Conservation (phyloP, 768 basidiomycete genomes). For the Tricholomella constricta region DNA sequence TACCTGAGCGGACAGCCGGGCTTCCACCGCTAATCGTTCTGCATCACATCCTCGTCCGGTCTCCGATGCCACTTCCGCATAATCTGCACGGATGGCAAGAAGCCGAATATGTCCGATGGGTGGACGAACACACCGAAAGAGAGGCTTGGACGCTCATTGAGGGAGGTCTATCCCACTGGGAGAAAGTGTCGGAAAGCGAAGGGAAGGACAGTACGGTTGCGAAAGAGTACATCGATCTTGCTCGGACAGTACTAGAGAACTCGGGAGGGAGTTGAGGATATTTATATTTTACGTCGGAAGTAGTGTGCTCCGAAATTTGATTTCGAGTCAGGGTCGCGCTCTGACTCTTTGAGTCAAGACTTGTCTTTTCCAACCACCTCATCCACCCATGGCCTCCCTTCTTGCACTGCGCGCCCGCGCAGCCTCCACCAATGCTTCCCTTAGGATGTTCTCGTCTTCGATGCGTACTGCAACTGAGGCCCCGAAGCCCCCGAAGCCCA, state of each 20-base stretch:
- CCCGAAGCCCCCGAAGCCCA: slow-evolving; percentile 75
- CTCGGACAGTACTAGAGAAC: slow-evolving; percentile 62
- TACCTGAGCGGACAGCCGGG: slow-evolving; percentile 66
- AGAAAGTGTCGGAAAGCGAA: slow-evolving; percentile 65
- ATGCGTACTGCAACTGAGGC: slow-evolving; percentile 34
- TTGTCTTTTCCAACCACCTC: slow-evolving; percentile 3
- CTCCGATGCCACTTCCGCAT: slow-evolving; percentile 85
- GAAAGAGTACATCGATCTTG: slow-evolving; percentile 66
- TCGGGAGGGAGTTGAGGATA: slow-evolving; percentile 19
- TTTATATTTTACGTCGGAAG: not conserved
- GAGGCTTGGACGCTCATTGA: slow-evolving; percentile 85
- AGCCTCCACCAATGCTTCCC: slow-evolving; percentile 24
- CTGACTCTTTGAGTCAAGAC: slow-evolving; percentile 3
- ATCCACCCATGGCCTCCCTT: slow-evolving; percentile 28
- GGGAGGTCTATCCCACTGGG: slow-evolving; percentile 76
- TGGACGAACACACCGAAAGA: slow-evolving; percentile 83
- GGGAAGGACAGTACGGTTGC: slow-evolving; percentile 48
- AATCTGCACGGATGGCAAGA: slow-evolving; percentile 92
- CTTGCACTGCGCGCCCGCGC: slow-evolving; percentile 34
- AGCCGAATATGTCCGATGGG: slow-evolving; percentile 94
- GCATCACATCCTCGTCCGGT: slow-evolving; percentile 90
- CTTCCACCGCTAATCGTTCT: slow-evolving; percentile 87
- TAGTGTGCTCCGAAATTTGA: slow-evolving; percentile 9
- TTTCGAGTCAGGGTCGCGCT: slow-evolving; percentile 10
- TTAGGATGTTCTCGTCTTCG: slow-evolving; percentile 43